These are phyloP conservation scores for Tilletia setariae DNA, from an alignment of 1,284 basidiomycete genomes.

Conservation along the genomic window DNA sequence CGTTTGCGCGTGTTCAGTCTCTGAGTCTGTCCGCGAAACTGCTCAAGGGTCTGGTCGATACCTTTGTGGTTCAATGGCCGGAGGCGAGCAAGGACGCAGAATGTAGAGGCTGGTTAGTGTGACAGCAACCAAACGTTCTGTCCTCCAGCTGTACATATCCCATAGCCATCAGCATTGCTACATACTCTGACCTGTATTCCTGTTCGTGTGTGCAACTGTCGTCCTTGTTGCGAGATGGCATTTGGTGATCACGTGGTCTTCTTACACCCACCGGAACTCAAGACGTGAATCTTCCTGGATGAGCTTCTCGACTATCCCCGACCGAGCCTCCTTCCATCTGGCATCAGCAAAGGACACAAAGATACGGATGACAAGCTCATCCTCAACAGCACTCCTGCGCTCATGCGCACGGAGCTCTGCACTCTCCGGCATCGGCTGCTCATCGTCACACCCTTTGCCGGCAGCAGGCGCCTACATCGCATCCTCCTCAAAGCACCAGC, in stretches of 20 bases:
- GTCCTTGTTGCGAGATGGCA: too few relatives aligned
- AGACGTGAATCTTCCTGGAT: too few relatives aligned
- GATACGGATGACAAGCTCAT: not conserved
- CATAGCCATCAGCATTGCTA: too few relatives aligned
- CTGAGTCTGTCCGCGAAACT: slow-evolving; percentile 83
- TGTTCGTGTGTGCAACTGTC: too few relatives aligned
- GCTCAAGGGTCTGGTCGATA: slow-evolving; percentile 54
- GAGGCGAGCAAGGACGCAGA: slow-evolving; percentile 2
- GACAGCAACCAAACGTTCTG: not conserved
- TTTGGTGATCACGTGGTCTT: too few relatives aligned
- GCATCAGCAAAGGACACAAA: not conserved
- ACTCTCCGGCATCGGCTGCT: not conserved
- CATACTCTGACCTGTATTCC: too few relatives aligned
- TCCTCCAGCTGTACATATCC: too few relatives aligned
- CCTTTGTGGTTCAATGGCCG: slow-evolving; percentile 13
- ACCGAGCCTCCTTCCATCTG: not conserved
- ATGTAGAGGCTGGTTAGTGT: slow-evolving; percentile 8
- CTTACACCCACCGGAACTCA: too few relatives aligned
- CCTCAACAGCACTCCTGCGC: not conserved
- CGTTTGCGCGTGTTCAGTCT: slow-evolving; percentile 79
- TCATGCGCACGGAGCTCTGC: not conserved
- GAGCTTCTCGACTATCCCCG: too few relatives aligned
- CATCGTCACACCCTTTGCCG: not conserved
- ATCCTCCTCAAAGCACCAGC: not conserved
- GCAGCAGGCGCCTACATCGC: not conserved